These are phyloP conservation scores for Protostelium mycophagum DNA, from an alignment of 78 protist species.

Conservation along the genomic window DNA sequence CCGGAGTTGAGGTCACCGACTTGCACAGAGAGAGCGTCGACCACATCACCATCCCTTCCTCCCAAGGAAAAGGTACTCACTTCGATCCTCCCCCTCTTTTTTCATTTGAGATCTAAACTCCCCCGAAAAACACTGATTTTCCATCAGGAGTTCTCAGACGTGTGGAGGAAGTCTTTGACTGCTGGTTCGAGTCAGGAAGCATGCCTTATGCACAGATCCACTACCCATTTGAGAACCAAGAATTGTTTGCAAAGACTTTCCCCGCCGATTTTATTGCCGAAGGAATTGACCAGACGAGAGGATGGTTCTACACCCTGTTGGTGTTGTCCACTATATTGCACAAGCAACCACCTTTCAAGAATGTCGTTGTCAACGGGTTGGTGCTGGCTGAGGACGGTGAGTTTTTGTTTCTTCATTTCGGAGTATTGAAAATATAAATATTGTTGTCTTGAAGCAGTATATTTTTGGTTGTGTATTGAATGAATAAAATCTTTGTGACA, in stretches of 20 bases:
- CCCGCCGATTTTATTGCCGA: conserved; percentile 99
- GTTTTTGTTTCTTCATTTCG: no score
- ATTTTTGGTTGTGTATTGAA: no score
- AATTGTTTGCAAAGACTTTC: conserved; percentile 87
- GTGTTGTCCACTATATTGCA: conserved; percentile 97
- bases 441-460: no score
- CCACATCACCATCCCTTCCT: conserved; percentile 90
- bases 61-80: conserved; percentile 66
- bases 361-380: conserved; percentile 98
- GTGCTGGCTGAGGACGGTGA: conserved; percentile 91
- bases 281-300: conserved; percentile 88
- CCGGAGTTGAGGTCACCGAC: conserved; percentile 77
- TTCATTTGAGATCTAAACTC: neutral
- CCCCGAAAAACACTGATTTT: neutral
- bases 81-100: neutral
- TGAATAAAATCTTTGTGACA: no score
- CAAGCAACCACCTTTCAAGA: conserved; percentile 95
- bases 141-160: no score
- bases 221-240: conserved; percentile 99
- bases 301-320: conserved; percentile 99
- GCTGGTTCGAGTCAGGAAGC: conserved; percentile 99
- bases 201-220: conserved; percentile 99
- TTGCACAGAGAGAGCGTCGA: conserved; percentile 88
- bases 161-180: conserved; percentile 97
- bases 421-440: no score